These are phyloP conservation scores for Vitis rotundifolia DNA, from an alignment of 164 flowering plant genomes.

Conservation along the genomic window DNA sequence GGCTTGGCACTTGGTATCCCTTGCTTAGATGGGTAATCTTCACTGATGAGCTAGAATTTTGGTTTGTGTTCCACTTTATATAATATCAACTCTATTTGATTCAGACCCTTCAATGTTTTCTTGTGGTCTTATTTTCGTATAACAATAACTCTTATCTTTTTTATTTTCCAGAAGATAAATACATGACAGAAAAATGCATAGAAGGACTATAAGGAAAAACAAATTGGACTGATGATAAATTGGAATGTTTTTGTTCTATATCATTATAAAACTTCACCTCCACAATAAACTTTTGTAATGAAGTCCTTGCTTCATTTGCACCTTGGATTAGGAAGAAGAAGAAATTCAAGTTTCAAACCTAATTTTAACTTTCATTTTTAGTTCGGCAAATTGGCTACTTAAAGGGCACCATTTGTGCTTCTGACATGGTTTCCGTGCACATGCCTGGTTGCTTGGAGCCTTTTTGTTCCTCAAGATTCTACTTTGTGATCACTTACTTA, in stretches of 20 bases:
- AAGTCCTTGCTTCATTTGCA: neutral
- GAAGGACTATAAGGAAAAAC: too few relatives aligned
- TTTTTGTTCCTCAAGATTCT: too few relatives aligned
- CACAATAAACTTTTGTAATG: neutral
- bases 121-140: neutral
- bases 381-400: neutral
- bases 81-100: neutral
- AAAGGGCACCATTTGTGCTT: neutral
- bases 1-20: conserved; percentile 87
- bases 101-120: neutral
- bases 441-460: too few relatives aligned
- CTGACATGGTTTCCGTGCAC: neutral
- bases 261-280: neutral
- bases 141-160: too few relatives aligned
- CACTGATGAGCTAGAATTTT: neutral
- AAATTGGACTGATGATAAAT: too few relatives aligned
- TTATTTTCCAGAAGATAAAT: too few relatives aligned
- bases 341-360: neutral
- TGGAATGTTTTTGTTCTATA: too few relatives aligned
- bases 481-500: too few relatives aligned
- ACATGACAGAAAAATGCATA: too few relatives aligned
- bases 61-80: neutral
- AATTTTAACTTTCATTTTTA: neutral
- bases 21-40: conserved; percentile 81
- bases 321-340: neutral